Conservation (phyloP, 371 early-diverging fungal genomes). For the Mucor indicus region DNA sequence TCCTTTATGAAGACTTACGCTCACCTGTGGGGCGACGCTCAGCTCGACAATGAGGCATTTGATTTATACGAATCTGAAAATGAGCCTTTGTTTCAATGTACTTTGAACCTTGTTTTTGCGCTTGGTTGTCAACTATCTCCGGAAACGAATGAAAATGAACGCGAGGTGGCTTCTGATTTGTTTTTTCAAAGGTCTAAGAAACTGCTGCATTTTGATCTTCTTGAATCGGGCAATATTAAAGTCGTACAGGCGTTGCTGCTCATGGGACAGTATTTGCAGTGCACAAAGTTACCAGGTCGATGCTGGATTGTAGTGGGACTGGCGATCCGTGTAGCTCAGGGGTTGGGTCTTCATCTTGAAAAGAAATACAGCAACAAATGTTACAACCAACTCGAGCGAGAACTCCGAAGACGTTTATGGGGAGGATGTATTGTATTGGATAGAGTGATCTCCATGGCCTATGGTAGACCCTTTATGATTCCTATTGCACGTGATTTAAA, state of each 20-base stretch:
- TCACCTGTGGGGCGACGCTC: conserved; percentile 10
- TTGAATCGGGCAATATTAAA: conserved; percentile 25
- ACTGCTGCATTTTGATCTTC: conserved; percentile 23
- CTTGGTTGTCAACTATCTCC: conserved; percentile 28
- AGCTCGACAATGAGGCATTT: neutral
- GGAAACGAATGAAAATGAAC: conserved; percentile 19
- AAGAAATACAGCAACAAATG: conserved; percentile 1
- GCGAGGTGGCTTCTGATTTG: conserved; percentile 20
- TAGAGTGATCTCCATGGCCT: conserved; percentile 28
- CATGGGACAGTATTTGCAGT: conserved; percentile 31
- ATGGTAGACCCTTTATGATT: conserved; percentile 29
- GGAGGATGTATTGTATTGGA: conserved; percentile 27
- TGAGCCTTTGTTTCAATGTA: conserved; percentile 26
- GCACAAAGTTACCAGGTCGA: conserved; percentile 22
- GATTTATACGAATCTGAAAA: conserved; percentile 16
- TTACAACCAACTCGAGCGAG: conserved; percentile 14
- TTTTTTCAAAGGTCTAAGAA: conserved; percentile 28
- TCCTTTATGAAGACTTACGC: conserved; percentile 22
- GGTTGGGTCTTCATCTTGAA: conserved; percentile 25
- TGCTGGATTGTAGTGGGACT: conserved; percentile 30
- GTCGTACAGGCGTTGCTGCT: conserved; percentile 24
- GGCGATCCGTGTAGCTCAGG: conserved; percentile 24
- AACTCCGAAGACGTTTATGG: conserved; percentile 22
- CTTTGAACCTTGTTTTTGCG: conserved; percentile 27
- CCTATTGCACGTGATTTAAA: conserved; percentile 16